These are phyloP conservation scores for Podaxis rugospora DNA, from an alignment of 768 basidiomycete genomes.

Conservation along the genomic window DNA sequence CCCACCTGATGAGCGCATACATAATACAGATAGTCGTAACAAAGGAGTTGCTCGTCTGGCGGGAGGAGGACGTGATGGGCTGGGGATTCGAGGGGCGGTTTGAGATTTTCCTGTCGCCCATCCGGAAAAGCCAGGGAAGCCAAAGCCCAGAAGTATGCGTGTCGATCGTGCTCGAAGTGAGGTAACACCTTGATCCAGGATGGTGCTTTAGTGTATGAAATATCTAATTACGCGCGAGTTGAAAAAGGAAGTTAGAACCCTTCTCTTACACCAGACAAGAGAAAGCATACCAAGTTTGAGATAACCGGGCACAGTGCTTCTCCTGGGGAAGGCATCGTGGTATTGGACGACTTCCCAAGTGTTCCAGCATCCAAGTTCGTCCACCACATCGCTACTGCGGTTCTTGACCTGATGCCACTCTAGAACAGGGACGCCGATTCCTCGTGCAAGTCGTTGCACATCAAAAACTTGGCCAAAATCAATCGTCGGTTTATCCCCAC, in stretches of 20 bases:
- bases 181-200: slow-evolving; percentile 46
- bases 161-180: slow-evolving; percentile 37
- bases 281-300: slow-evolving; percentile 37
- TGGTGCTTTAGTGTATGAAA: slow-evolving; percentile 48
- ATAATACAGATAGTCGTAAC: slow-evolving; percentile 52
- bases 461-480: slow-evolving; percentile 61
- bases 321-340: slow-evolving; percentile 32
- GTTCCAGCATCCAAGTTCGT: slow-evolving; percentile 57
- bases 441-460: slow-evolving; percentile 42
- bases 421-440: slow-evolving; percentile 42
- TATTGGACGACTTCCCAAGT: slow-evolving; percentile 44
- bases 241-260: background rate
- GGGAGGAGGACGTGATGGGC: slow-evolving; percentile 37
- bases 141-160: slow-evolving; percentile 42
- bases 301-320: slow-evolving; percentile 29
- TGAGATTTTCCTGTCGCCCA: slow-evolving; percentile 30
- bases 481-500: slow-evolving; percentile 41
- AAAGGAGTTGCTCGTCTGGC: slow-evolving; percentile 47
- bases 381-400: slow-evolving; percentile 29
- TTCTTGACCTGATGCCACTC: slow-evolving; percentile 67
- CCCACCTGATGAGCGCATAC: slow-evolving; percentile 42
- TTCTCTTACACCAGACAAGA: slow-evolving; percentile 5
- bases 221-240: slow-evolving; percentile 28
- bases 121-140: slow-evolving; percentile 45
- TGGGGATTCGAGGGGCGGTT: slow-evolving; percentile 37